Conservation (phyloP, 2,329 filamentous ascomycete genomes). For the Trichoderma cornu-damae region DNA sequence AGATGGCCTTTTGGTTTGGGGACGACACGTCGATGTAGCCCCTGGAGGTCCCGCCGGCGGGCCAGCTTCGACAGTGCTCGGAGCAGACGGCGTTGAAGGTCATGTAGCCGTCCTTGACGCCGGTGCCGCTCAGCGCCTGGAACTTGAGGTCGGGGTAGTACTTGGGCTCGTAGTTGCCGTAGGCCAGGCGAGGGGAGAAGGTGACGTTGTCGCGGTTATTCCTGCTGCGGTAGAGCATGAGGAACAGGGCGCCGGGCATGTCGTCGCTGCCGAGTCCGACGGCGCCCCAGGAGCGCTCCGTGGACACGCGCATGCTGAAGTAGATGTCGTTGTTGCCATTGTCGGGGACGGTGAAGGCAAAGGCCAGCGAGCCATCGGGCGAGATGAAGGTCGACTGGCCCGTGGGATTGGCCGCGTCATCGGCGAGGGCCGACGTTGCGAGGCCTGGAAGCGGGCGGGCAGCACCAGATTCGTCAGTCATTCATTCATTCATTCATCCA, state of each 20-base stretch:
- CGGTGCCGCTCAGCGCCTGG: slow-evolving; percentile 43
- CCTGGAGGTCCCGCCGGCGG: slow-evolving; percentile 26
- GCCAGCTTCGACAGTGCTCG: slow-evolving; percentile 49
- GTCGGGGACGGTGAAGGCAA: slow-evolving; percentile 47
- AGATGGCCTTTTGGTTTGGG: slow-evolving; percentile 47
- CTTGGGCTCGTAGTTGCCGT: slow-evolving; percentile 49
- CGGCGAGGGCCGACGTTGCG: slow-evolving; percentile 25
- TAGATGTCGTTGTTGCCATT: slow-evolving; percentile 45
- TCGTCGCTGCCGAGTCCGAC: slow-evolving; percentile 50
- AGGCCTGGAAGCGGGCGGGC: slow-evolving; percentile 24
- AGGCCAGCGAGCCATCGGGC: slow-evolving; percentile 40
- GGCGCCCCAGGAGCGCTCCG: slow-evolving; percentile 46
- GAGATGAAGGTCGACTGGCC: slow-evolving; percentile 43
- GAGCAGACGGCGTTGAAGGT: slow-evolving; percentile 49
- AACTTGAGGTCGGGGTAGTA: slow-evolving; percentile 42
- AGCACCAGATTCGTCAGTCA: background rate
- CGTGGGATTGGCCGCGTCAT: slow-evolving; percentile 27
- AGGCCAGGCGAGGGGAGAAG: slow-evolving; percentile 49
- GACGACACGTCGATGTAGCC: slow-evolving; percentile 49
- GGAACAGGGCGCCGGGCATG: slow-evolving; percentile 49
- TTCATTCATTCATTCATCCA: no score
- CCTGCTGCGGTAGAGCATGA: slow-evolving; percentile 49
- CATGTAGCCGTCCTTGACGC: slow-evolving; percentile 42
- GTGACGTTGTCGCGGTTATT: slow-evolving; percentile 46
- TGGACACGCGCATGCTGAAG: slow-evolving; percentile 49